phyloP scores from a whole-genome alignment of 805 yeast genomes.

The Wickerhamiella allomyrinae region DNA sequence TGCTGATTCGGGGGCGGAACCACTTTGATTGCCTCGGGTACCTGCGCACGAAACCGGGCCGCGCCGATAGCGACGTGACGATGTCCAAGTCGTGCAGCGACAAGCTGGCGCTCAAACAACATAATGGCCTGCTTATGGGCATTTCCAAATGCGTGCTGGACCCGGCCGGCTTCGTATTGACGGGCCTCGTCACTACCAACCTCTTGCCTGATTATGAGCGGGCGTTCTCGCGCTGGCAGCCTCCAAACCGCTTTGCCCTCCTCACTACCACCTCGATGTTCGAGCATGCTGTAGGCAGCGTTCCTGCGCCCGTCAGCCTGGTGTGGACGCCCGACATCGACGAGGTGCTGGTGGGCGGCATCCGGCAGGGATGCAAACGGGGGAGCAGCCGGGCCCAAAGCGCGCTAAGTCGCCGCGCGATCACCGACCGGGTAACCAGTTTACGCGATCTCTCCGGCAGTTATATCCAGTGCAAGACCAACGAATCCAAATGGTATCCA shows the following conservation, averaged over 20 bases:
- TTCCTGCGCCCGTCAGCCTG: slow-evolving; percentile 11
- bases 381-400: slow-evolving; percentile 8
- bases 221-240: slow-evolving; percentile 21
- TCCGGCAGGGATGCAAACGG: slow-evolving; percentile 14
- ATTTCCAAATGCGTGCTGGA: slow-evolving; percentile 16
- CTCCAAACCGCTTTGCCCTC: slow-evolving; percentile 9
- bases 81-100: slow-evolving; percentile 82
- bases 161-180: slow-evolving; percentile 17
- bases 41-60: slow-evolving; percentile 87
- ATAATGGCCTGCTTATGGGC: slow-evolving; percentile 23
- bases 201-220: slow-evolving; percentile 19
- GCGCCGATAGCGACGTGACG: slow-evolving; percentile 60
- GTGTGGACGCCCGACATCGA: slow-evolving; percentile 11
- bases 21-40: slow-evolving; percentile 31
- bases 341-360: slow-evolving; percentile 17
- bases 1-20: slow-evolving; percentile 13
- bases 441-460: too few species aligned
- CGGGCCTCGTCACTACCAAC: slow-evolving; percentile 20
- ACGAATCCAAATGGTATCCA: slow-evolving; percentile 11
- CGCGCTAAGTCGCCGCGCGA: slow-evolving; percentile 6
- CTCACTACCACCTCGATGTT: slow-evolving; percentile 6
- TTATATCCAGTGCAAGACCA: too few species aligned
- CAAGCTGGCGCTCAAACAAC: slow-evolving; percentile 54
- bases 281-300: slow-evolving; percentile 4
- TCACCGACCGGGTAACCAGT: not conserved